Conservation (phyloP, 495 filamentous ascomycete species). For the Physcia stellaris region DNA sequence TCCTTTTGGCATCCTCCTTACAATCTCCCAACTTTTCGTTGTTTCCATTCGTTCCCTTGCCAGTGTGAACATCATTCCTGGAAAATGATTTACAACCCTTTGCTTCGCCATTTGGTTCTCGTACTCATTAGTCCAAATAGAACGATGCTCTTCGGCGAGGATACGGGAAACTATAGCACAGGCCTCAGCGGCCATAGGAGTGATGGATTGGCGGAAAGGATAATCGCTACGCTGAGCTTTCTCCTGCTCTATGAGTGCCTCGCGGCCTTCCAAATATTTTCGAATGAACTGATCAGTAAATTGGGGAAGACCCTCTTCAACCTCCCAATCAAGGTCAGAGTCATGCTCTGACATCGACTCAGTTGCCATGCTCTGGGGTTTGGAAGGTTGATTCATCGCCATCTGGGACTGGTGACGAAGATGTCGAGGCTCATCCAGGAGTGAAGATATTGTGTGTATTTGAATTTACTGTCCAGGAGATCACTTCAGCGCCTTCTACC, state of each 20-base stretch:
- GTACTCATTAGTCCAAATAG: slow-evolving; percentile 56
- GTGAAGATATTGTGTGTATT: too few species aligned
- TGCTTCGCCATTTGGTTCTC: slow-evolving; percentile 47
- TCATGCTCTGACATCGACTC: background rate
- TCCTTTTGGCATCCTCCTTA: slow-evolving; percentile 81
- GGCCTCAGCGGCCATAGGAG: slow-evolving; percentile 60
- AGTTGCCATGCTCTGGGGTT: background rate
- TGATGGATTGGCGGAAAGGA: slow-evolving; percentile 42
- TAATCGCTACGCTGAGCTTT: slow-evolving; percentile 59
- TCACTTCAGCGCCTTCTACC: too few species aligned
- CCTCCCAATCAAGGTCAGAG: slow-evolving; percentile 29
- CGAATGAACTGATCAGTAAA: slow-evolving; percentile 61
- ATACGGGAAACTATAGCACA: slow-evolving; percentile 67
- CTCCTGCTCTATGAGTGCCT: slow-evolving; percentile 66
- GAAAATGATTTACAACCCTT: slow-evolving; percentile 40
- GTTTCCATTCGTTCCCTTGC: slow-evolving; percentile 68
- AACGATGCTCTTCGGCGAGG: slow-evolving; percentile 56
- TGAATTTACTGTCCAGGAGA: too few species aligned
- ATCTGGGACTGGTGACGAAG: background rate
- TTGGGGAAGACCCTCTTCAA: slow-evolving; percentile 37
- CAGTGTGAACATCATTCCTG: slow-evolving; percentile 79
- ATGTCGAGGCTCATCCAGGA: background rate
- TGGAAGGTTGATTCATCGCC: too few species aligned
- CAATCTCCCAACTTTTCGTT: slow-evolving; percentile 74
- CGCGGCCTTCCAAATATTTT: slow-evolving; percentile 63